phyloP scores from a whole-genome alignment of 2,329 filamentous ascomycete genomes.

The Tolypocladium capitatum region DNA sequence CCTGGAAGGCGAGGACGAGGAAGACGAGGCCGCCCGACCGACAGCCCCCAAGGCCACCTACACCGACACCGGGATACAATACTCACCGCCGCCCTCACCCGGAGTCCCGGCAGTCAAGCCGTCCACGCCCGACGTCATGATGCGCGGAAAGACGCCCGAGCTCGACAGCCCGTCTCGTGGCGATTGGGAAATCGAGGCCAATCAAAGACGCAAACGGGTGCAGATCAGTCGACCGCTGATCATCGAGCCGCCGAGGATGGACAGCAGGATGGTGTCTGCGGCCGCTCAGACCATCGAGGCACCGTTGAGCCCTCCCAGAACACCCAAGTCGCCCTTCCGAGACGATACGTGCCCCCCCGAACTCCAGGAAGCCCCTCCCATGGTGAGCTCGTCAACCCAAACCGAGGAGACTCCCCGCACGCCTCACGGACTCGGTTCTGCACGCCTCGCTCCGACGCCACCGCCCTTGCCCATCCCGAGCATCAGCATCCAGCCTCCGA shows the following conservation, averaged over 20 bases:
- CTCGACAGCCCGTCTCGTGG: conserved; percentile 28
- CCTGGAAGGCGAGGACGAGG: conserved; percentile 41
- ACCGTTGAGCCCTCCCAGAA: conserved; percentile 49
- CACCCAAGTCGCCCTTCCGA: conserved; percentile 39
- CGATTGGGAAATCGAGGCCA: conserved; percentile 55
- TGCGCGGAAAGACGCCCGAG: conserved; percentile 25
- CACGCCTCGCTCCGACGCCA: conserved; percentile 17
- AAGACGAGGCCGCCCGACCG: conserved; percentile 20
- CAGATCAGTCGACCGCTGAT: conserved; percentile 36
- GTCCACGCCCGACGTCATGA: conserved; percentile 24
- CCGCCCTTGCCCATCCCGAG: conserved; percentile 54
- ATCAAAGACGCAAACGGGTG: conserved; percentile 59
- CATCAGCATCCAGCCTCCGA: conserved; percentile 84
- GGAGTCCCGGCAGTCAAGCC: conserved; percentile 27
- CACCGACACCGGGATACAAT: conserved; percentile 67
- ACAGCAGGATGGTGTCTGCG: conserved; percentile 45
- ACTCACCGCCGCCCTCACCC: conserved; percentile 69
- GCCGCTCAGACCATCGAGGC: conserved; percentile 10
- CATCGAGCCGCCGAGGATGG: conserved; percentile 29
- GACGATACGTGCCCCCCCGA: conserved; percentile 26
- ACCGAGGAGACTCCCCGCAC: conserved; percentile 26
- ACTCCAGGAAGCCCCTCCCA: conserved; percentile 15
- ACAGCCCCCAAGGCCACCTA: conserved; percentile 37
- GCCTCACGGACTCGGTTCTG: conserved; percentile 7
- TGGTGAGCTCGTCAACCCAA: conserved; percentile 48